Evolutionary conservation across 345 rosid species (phyloP), one percentile per base, ranked within the genome.

Genomic region (Adansonia digitata): DNA sequence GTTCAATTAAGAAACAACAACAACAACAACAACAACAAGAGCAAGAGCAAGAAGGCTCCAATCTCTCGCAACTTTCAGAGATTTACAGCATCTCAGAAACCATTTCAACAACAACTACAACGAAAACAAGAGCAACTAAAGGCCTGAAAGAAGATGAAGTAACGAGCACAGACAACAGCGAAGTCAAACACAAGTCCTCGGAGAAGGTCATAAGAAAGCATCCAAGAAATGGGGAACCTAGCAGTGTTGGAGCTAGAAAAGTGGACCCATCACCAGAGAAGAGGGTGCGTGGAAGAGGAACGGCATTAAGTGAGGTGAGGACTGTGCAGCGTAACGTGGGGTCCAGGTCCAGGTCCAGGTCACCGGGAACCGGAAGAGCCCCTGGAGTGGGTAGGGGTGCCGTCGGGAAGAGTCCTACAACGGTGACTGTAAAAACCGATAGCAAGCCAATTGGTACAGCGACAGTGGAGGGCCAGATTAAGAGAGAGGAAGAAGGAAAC

Each of bases 121-220:
- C 93, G 0, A 82, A 88, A 0, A 77, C 89, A 34, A 79, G 88
- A 34, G 77, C 80, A 63, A 70, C 81, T 4, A 82, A 82, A 55
- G 73, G 67, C 56, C 39, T 45, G 24, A 80, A 75, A 72, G 94
- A 88, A 24, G 92, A 88, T 75, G 92, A 90, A 68, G 94, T 86
- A 2, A 84, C 76, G 15, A 86, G 94, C 84, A 83, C 81, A 63
- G 77, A 80, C 13, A 49, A 52, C 67, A 74, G 75, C 22, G 78
- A 81, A 56, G 69, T 74, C 62, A 61, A 71, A 77, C 73, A 64
- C 45, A 81, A 77, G 64, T 73, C 86, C 77, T 73, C 86, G 0
- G 74, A 79, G 40, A 87, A 84, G 77, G 80, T 77, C 37, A 88
- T 82, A 45, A 79, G 81, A 69, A 86, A 82, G 66, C 77, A 86